A percentile compares a stretch with the other conserved stretches of the same genome.
Conservation (phyloP, 495 filamentous ascomycete species). For the Podospora didyma region DNA sequence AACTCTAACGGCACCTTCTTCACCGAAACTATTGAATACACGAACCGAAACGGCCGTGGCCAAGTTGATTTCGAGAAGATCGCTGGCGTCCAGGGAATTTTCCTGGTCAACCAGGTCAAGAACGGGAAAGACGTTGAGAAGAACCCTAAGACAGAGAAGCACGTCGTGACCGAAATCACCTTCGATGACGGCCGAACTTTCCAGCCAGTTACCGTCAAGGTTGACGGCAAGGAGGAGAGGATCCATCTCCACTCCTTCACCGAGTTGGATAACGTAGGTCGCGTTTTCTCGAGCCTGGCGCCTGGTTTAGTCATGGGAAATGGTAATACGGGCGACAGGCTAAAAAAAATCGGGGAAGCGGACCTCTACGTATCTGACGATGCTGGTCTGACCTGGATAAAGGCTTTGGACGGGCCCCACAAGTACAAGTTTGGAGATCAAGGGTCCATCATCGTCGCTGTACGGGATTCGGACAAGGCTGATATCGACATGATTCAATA, state of each 20-base stretch:
- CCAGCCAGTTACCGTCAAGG: constrained; percentile 34
- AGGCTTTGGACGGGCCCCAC: constrained; percentile 73
- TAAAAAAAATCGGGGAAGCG: constrained; percentile 58
- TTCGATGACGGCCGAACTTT: constrained; percentile 91
- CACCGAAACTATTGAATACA: constrained; percentile 81
- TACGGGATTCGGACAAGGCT: constrained; percentile 65
- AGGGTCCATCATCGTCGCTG: constrained; percentile 79
- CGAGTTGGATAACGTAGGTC: constrained; percentile 68
- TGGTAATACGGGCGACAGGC: constrained; percentile 75
- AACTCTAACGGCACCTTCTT: constrained; percentile 98
- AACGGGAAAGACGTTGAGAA: constrained; percentile 75
- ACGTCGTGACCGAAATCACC: constrained; percentile 73
- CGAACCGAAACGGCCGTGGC: constrained; percentile 68
- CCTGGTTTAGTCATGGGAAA: constrained; percentile 90
- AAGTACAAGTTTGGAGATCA: constrained; percentile 94
- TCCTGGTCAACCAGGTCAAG: constrained; percentile 82
- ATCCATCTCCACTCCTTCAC: constrained; percentile 92
- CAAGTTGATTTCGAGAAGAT: constrained; percentile 93
- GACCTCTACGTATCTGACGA: constrained; percentile 87
- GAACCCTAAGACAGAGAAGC: constrained; percentile 49
- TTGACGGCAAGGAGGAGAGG: constrained; percentile 47
- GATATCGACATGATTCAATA: constrained; percentile 57
- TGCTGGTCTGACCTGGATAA: constrained; percentile 78
- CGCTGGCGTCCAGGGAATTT: constrained; percentile 81
- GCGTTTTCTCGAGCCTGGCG: constrained; percentile 90